Conservation (phyloP, 257 asterid genomes). For the Solanum pimpinellifolium region DNA sequence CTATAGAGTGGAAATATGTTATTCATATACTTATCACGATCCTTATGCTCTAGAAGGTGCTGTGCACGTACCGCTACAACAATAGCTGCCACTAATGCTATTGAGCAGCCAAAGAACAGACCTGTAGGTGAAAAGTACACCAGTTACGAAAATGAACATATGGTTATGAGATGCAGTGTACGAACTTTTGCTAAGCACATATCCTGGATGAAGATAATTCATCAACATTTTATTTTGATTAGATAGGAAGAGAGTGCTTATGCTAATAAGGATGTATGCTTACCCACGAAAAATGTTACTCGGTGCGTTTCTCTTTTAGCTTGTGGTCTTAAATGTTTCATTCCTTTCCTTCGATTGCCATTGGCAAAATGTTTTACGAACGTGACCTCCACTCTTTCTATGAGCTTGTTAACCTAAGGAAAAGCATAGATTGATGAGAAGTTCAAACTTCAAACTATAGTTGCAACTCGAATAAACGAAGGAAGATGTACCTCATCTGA, state of each 20-base stretch:
- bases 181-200: not conserved
- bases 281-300: conserved; percentile 66
- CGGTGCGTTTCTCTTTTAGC: conserved; percentile 58
- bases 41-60: conserved; percentile 34
- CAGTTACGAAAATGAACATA: not conserved
- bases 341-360: conserved; percentile 69
- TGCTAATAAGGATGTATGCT: not conserved
- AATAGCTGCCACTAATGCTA: conserved; percentile 48
- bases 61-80: conserved; percentile 29
- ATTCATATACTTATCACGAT: conserved; percentile 45
- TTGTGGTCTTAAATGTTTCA: conserved; percentile 47
- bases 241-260: not conserved
- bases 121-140: conserved; percentile 30
- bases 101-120: conserved; percentile 61
- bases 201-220: not conserved
- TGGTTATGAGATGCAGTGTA: not conserved
- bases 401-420: conserved; percentile 38
- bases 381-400: conserved; percentile 48
- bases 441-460: not conserved
- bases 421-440: not conserved
- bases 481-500: conserved; percentile 55
- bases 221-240: not conserved
- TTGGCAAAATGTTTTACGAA: conserved; percentile 63
- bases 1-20: conserved; percentile 76
- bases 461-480: not conserved